Percentiles rank a stretch among this genome's conserved stretches.
Evolutionary conservation across 1,139 yeast genomes (phyloP).

Genomic region (Lodderomyces parapsilosis): DNA sequence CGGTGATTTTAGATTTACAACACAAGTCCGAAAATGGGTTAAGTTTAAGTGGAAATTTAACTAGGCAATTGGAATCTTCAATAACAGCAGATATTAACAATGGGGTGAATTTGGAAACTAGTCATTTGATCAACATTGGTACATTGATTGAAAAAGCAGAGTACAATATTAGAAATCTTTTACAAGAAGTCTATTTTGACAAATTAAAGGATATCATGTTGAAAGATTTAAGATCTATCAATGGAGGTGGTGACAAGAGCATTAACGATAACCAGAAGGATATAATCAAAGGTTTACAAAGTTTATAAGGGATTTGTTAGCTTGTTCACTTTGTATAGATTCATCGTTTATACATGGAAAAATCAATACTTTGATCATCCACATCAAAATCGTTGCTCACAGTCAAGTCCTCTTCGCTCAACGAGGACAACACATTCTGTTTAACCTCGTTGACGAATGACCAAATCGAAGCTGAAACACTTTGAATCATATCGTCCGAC

Average conservation of each 20-base stretch:
- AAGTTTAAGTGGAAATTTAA: constrained; percentile 76
- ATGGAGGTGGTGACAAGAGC: constrained; percentile 37
- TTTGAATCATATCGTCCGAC: constrained; percentile 39
- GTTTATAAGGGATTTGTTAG: constrained; percentile 20
- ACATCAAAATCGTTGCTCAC: constrained; percentile 13
- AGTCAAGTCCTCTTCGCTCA: constrained; percentile 28
- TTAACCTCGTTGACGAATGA: constrained; percentile 46
- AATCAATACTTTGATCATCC: constrained; percentile 26
- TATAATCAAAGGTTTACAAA: constrained; percentile 49
- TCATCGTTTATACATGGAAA: constrained; percentile 23
- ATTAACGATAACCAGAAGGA: constrained; percentile 49
- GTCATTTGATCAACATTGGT: constrained; percentile 85
- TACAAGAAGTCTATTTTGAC: constrained; percentile 94
- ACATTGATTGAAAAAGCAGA: constrained; percentile 85
- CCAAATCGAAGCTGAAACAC: constrained; percentile 46
- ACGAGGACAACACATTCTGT: constrained; percentile 35
- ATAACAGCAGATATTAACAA: constrained; percentile 40
- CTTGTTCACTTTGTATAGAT: too few relatives aligned
- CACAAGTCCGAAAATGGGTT: constrained; percentile 26
- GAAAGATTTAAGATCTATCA: constrained; percentile 63
- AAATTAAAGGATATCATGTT: constrained; percentile 82
- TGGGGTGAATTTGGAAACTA: constrained; percentile 44
- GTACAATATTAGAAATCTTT: constrained; percentile 77
- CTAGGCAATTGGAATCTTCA: constrained; percentile 69
- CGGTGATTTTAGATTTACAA: constrained; percentile 75